phyloP scores from a whole-genome alignment of 2,329 filamentous ascomycete species.

The Trichoderma aggressivum region DNA sequence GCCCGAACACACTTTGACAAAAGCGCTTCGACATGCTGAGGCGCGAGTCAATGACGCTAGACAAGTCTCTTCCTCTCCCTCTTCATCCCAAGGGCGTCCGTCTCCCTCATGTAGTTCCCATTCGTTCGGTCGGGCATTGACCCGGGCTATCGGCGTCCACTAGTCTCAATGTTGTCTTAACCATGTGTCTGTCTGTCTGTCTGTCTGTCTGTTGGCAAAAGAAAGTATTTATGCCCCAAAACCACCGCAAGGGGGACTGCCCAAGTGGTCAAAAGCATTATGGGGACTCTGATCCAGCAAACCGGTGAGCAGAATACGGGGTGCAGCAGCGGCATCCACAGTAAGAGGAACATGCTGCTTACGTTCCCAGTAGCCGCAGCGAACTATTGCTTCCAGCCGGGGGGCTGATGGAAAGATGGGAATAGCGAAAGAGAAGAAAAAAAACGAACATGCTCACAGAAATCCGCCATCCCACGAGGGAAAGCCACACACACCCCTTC shows the following conservation, averaged over 20 bases:
- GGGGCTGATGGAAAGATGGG: neutral
- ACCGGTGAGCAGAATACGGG: neutral
- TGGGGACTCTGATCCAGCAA: neutral
- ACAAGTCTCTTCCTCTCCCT: neutral
- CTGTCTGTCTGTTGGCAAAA: neutral
- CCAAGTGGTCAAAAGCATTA: neutral
- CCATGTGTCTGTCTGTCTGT: neutral
- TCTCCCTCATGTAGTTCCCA: neutral
- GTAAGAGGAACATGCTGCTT: neutral
- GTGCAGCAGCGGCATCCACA: neutral
- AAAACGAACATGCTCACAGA: neutral
- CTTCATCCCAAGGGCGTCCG: neutral
- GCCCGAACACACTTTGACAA: neutral
- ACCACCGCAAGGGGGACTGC: neutral
- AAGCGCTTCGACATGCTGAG: constrained; percentile 2
- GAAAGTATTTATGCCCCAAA: neutral
- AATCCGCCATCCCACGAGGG: neutral
- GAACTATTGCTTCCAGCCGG: constrained; percentile 7
- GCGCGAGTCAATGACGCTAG: neutral
- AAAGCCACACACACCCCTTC: neutral
- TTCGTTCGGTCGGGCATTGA: neutral
- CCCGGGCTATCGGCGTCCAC: constrained; percentile 6
- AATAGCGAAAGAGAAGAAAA: neutral
- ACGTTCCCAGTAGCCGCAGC: neutral
- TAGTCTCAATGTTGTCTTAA: constrained; percentile 1